Percentiles rank a stretch among this genome's conserved stretches.
These are phyloP conservation scores for Tricholoma furcatifolium DNA, from an alignment of 768 basidiomycete genomes.

Conservation along the genomic window DNA sequence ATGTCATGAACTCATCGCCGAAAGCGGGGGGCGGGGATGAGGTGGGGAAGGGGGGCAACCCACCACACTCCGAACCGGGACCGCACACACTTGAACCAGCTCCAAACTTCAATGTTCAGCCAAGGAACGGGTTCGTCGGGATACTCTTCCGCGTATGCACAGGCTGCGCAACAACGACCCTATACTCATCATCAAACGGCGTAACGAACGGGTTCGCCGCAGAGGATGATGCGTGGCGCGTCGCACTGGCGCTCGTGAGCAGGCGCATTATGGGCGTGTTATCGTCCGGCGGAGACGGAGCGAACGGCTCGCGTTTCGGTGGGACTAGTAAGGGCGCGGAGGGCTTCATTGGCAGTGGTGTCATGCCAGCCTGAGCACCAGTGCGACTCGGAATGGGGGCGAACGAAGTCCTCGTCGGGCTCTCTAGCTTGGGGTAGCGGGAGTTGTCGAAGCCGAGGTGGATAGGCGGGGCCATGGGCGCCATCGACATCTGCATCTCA, in stretches of 20 bases:
- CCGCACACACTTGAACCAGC: no score
- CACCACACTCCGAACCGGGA: constrained; percentile 3
- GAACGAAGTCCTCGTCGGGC: not conserved
- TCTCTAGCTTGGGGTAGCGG: constrained; percentile 10
- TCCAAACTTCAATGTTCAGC: no score
- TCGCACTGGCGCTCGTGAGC: constrained; percentile 41
- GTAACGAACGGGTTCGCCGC: constrained; percentile 69
- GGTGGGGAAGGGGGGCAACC: not conserved
- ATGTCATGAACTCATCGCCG: not conserved
- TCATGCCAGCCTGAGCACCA: no score
- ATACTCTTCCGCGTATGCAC: constrained; percentile 40
- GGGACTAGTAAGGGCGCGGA: constrained; percentile 4
- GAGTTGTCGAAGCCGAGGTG: constrained; percentile 31
- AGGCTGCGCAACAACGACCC: constrained; percentile 24
- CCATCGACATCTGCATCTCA: constrained; percentile 17
- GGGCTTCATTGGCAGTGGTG: no score
- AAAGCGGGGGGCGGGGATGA: not conserved
- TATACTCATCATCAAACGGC: constrained; percentile 75
- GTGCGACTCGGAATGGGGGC: no score
- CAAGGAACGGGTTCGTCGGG: constrained; percentile 50
- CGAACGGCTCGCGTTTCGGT: constrained; percentile 9
- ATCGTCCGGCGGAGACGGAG: constrained; percentile 14
- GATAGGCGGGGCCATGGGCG: constrained; percentile 26
- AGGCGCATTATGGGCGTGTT: constrained; percentile 43
- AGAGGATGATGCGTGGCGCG: constrained; percentile 24